Conservation (phyloP, 1,284 basidiomycete genomes). For the Puccinia polysora region DNA sequence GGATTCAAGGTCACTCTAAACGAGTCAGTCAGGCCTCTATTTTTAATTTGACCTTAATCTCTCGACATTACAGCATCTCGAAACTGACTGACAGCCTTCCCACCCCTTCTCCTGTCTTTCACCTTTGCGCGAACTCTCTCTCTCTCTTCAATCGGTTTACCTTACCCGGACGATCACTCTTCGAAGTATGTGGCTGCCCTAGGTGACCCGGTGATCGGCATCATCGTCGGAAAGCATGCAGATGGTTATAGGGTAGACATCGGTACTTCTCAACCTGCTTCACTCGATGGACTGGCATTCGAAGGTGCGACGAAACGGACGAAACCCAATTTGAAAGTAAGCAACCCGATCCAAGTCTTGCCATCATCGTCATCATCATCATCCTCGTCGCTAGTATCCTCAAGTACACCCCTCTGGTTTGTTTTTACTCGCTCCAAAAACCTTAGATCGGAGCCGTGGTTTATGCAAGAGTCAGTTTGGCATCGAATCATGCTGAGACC, state of each 20-base stretch:
- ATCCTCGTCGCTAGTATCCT: background rate
- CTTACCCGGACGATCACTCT: too few species aligned
- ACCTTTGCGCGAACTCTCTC: background rate
- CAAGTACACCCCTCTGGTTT: background rate
- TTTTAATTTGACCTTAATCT: background rate
- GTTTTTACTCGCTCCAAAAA: background rate
- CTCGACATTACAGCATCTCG: background rate
- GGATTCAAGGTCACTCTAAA: slow-evolving; percentile 36
- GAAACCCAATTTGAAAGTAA: slow-evolving; percentile 73
- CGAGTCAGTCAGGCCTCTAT: slow-evolving; percentile 6
- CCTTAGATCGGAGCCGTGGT: slow-evolving; percentile 69
- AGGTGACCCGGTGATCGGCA: slow-evolving; percentile 73
- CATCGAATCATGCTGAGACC: slow-evolving; percentile 83
- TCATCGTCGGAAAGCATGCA: slow-evolving; percentile 65
- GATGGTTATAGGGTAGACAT: slow-evolving; percentile 79
- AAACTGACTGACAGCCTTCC: background rate
- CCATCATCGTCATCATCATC: background rate
- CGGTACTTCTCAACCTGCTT: slow-evolving; percentile 69
- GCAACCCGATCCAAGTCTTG: too few species aligned
- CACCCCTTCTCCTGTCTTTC: background rate
- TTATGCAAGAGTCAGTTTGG: slow-evolving; percentile 75
- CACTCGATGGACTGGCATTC: slow-evolving; percentile 73
- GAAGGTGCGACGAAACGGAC: slow-evolving; percentile 79
- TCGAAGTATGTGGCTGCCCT: slow-evolving; percentile 72
- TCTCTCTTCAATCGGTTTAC: too few species aligned